A percentile compares a stretch with the other conserved stretches of the same genome.
Conservation (phyloP, 1,284 basidiomycete genomes). For the Coriolopsis trogii region DNA sequence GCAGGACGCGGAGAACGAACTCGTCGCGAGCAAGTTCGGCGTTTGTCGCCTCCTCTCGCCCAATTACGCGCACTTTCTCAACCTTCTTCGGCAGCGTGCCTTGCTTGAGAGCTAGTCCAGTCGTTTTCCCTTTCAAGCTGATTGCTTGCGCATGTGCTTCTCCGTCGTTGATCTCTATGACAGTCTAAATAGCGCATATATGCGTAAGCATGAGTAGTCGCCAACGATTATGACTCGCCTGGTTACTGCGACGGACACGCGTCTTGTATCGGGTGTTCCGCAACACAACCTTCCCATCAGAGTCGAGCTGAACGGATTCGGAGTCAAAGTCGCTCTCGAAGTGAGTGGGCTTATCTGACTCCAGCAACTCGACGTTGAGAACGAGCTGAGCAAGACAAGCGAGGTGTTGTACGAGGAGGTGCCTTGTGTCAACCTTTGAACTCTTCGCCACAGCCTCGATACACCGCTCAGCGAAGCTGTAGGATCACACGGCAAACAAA, state of each 20-base stretch:
- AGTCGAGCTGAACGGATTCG: neutral
- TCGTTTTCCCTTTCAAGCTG: neutral
- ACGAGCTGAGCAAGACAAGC: constrained; percentile 21
- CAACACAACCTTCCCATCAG: constrained; percentile 17
- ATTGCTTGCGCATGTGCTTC: neutral
- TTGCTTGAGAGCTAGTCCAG: neutral
- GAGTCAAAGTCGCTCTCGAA: constrained; percentile 32
- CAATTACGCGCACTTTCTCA: constrained; percentile 3
- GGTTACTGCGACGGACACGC: constrained; percentile 17
- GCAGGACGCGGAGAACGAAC: neutral
- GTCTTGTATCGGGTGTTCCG: constrained; percentile 28
- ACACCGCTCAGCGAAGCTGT: too few species aligned
- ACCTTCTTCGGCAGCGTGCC: neutral
- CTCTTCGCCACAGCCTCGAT: too few species aligned
- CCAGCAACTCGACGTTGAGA: constrained; percentile 25
- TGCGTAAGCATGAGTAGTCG: neutral
- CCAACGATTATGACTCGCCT: constrained; percentile 13
- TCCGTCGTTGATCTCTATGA: constrained; percentile 7
- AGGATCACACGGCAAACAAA: too few species aligned
- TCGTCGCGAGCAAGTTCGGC: neutral
- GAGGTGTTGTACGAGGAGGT: constrained; percentile 17
- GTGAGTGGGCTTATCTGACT: constrained; percentile 27
- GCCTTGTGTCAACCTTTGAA: too few species aligned
- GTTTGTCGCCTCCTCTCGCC: constrained; percentile 3
- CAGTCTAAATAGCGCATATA: neutral